Evolutionary conservation across 2,329 filamentous ascomycete genomes (phyloP).

Genomic region (Cercospora sp.): DNA sequence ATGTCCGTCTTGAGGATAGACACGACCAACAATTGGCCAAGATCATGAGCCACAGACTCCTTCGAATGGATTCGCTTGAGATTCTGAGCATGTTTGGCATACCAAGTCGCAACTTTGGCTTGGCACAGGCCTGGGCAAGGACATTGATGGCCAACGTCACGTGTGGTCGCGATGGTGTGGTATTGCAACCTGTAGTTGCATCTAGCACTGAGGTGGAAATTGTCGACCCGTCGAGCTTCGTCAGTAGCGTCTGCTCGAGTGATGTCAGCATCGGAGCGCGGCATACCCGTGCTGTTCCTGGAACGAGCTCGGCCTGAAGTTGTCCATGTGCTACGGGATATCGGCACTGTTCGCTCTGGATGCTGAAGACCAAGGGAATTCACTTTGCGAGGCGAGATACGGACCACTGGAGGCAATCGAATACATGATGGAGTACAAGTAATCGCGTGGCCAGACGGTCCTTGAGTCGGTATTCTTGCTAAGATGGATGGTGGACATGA

Average conservation of each 20-base stretch:
- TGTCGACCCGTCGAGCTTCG: not conserved
- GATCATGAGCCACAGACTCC: not conserved
- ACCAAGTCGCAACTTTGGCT: conserved; percentile 1
- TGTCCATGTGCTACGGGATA: not conserved
- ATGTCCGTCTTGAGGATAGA: not conserved
- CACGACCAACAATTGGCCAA: not conserved
- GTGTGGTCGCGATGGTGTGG: not conserved
- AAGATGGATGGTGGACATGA: not conserved
- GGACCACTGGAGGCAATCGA: not conserved
- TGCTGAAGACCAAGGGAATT: not conserved
- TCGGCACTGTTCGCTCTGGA: not conserved
- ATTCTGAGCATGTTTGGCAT: not conserved
- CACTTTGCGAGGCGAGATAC: not conserved
- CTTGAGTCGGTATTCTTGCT: not conserved
- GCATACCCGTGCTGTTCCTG: not conserved
- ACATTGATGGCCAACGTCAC: conserved; percentile 5
- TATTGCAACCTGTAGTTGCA: not conserved
- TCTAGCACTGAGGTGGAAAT: not conserved
- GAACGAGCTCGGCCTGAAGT: not conserved
- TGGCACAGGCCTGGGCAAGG: not conserved
- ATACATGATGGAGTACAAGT: not conserved
- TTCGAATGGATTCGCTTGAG: not conserved
- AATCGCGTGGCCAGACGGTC: not conserved
- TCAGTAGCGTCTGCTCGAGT: not conserved
- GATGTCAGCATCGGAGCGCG: not conserved